Evolutionary conservation across 2,329 filamentous ascomycete genomes (phyloP).

Genomic region (Parastagonospora avenae): DNA sequence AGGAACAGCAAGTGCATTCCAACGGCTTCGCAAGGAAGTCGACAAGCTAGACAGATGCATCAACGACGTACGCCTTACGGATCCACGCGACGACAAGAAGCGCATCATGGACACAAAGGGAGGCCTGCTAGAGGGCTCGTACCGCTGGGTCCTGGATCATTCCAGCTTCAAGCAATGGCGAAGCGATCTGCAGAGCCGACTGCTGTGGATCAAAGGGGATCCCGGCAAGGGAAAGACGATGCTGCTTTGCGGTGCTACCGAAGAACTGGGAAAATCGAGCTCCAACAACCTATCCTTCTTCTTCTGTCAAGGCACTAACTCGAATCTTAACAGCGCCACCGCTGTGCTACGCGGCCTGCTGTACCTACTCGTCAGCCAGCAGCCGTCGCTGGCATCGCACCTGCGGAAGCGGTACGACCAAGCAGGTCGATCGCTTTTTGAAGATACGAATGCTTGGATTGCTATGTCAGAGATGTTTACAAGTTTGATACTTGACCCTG

Average conservation of each 20-base stretch:
- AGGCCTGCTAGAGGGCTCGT: conserved; percentile 4
- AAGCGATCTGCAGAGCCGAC: background rate
- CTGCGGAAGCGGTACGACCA: conserved; percentile 30
- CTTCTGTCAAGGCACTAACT: conserved; percentile 57
- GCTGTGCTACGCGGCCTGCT: conserved; percentile 53
- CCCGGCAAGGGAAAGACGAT: conserved; percentile 7
- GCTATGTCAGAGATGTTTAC: conserved; percentile 39
- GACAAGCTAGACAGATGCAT: conserved; percentile 7
- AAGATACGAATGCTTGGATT: conserved; percentile 40
- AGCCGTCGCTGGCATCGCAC: conserved; percentile 34
- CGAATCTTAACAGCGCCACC: no score
- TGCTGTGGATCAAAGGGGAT: conserved; percentile 6
- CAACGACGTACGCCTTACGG: conserved; percentile 5
- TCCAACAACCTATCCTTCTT: conserved; percentile 34
- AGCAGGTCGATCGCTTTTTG: conserved; percentile 6
- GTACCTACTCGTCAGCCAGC: conserved; percentile 44
- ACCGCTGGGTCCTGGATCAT: conserved; percentile 10
- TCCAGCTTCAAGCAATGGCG: conserved; percentile 5
- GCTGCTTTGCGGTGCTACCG: conserved; percentile 15
- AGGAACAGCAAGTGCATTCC: conserved; percentile 7
- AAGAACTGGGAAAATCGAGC: conserved; percentile 34
- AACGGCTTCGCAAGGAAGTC: conserved; percentile 14
- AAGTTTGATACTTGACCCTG: conserved; percentile 48
- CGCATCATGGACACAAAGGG: conserved; percentile 2
- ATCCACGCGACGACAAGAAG: conserved; percentile 10